Conservation (phyloP, 805 yeast species). For the Cyberlindnera euphorbiae region DNA sequence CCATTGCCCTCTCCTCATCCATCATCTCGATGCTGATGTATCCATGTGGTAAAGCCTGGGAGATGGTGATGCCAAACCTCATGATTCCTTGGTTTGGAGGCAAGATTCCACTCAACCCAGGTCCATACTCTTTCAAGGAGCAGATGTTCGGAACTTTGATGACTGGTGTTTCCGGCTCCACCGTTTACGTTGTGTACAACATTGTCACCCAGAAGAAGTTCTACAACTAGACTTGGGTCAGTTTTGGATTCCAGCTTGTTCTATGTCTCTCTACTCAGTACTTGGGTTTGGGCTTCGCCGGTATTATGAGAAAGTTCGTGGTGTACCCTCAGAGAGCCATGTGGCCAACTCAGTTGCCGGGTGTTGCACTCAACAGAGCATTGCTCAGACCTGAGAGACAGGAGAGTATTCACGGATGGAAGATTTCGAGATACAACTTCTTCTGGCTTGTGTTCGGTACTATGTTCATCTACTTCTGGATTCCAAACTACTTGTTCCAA, state of each 20-base stretch:
- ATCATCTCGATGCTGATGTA: constrained; percentile 43
- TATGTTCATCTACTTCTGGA: constrained; percentile 41
- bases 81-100: constrained; percentile 36
- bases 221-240: constrained; percentile 28
- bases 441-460: constrained; percentile 27
- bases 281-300: constrained; percentile 65
- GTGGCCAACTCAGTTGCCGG: constrained; percentile 53
- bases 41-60: constrained; percentile 41
- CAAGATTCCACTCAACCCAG: constrained; percentile 47
- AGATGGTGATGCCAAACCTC: constrained; percentile 40
- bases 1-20: constrained; percentile 38
- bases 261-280: constrained; percentile 53
- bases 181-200: constrained; percentile 33
- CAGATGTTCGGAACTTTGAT: constrained; percentile 57
- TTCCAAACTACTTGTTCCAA: constrained; percentile 39
- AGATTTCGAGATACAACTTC: constrained; percentile 31
- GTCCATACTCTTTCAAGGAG: constrained; percentile 61
- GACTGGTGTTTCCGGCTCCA: constrained; percentile 29
- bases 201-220: constrained; percentile 32
- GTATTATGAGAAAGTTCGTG: constrained; percentile 52
- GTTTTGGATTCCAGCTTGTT: constrained; percentile 48
- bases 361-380: constrained; percentile 44
- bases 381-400: constrained; percentile 33
- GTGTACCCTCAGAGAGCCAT: constrained; percentile 47
- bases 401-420: constrained; percentile 31